Evolutionary conservation across 1,284 basidiomycete species (phyloP).

Genomic region (Dichomitus squalens): DNA sequence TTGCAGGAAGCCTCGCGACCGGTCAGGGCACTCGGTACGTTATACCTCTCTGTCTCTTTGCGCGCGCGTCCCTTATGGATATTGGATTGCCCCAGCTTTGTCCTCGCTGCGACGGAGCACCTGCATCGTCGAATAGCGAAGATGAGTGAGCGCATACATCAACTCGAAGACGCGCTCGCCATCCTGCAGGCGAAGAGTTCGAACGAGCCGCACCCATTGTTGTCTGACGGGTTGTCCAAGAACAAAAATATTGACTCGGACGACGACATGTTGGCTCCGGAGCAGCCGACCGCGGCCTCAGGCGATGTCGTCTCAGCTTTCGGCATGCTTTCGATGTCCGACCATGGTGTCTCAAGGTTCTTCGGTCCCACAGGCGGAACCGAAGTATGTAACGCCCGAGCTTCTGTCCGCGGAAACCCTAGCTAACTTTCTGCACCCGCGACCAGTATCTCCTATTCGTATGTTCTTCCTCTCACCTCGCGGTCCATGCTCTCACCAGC

Average conservation of each 20-base stretch:
- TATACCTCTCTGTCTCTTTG: slow-evolving; percentile 6
- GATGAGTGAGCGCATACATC: slow-evolving; percentile 75
- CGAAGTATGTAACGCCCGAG: slow-evolving; percentile 37
- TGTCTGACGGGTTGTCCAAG: slow-evolving; percentile 57
- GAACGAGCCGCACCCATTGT: slow-evolving; percentile 60
- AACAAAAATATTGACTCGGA: slow-evolving; percentile 37
- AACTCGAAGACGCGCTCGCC: slow-evolving; percentile 72
- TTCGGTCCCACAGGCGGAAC: slow-evolving; percentile 67
- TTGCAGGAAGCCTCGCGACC: slow-evolving; percentile 35
- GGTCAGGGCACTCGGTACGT: slow-evolving; percentile 72
- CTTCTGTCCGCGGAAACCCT: neutral
- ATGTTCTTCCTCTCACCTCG: slow-evolving; percentile 13
- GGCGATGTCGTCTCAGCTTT: slow-evolving; percentile 36
- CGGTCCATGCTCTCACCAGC: slow-evolving; percentile 1
- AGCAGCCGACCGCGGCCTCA: slow-evolving; percentile 6
- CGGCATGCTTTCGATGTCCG: slow-evolving; percentile 64
- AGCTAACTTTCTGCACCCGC: slow-evolving; percentile 8
- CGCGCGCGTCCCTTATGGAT: neutral
- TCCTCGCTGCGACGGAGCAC: slow-evolving; percentile 76
- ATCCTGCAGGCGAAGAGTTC: slow-evolving; percentile 45
- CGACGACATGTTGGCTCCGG: slow-evolving; percentile 17
- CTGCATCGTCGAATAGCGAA: slow-evolving; percentile 70
- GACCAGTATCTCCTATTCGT: slow-evolving; percentile 34
- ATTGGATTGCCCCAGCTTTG: slow-evolving; percentile 49
- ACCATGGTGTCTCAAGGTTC: slow-evolving; percentile 62